Base-by-base conservation (phyloP, 2,329 filamentous ascomycete species). In the Calonectria henricotiae region DNA sequence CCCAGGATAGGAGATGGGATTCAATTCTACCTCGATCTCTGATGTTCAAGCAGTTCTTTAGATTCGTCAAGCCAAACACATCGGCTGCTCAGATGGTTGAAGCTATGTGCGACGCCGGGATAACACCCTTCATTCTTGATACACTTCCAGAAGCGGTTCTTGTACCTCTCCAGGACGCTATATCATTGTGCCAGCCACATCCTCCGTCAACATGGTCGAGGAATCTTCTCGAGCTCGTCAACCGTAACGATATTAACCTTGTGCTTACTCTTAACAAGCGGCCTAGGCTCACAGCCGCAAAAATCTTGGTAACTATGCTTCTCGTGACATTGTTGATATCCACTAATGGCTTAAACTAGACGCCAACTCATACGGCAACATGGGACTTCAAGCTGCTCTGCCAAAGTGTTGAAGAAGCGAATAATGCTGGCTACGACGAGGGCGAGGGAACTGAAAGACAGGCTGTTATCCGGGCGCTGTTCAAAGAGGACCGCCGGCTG, bases 401-500 rank as follows among this genome's bases (percentile, higher is more conserved):
- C 73, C 87, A 90, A 70, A 89, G 87, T 44, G 85, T 89, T 1
- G 91, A 94, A 51, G 87, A 90, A 44, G 85, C 88, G 66, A 87
- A 85, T 67, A 85, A 83, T 51, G 88, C 89, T 51, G 88, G 90
- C 0, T 90, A 92, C 65, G 93, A 96, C 73, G 94, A 94, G 55
- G 92, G 93, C 6, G 93, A 94, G 66, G 95, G 96, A 79, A 92
- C 92, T 37, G 94, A 98, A 78, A 90, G 95, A 32, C 91, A 96
- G 80, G 89, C 92, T 11, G 91, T 98, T 8, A 97, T 96, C 35
- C 91, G 92, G 62, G 86, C 96, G 9, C 92, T 99, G 32, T 99
- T 98, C 87, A 92, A 91, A 70, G 95, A 98, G 74, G 96, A 99
- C 78, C 91, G 95, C 70, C 92, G 96, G 41, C 91, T 97, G 66